These are phyloP conservation scores for Brassica carinata DNA, from an alignment of 345 rosid genomes.

Conservation along the genomic window DNA sequence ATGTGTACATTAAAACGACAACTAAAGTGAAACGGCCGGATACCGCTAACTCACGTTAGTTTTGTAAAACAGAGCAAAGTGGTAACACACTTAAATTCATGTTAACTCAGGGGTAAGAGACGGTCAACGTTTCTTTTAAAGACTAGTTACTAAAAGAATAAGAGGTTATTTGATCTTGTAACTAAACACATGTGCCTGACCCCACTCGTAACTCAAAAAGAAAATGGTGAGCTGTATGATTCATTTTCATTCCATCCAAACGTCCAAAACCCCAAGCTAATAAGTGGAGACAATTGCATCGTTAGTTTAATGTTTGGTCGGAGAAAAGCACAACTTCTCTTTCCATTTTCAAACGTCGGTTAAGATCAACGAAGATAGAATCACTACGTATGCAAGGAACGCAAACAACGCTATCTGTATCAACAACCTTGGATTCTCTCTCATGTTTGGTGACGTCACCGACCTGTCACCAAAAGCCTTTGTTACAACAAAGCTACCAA, in stretches of 20 bases:
- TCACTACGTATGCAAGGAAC: constrained; percentile 90
- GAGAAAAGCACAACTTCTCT: neutral
- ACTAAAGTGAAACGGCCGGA: too few species aligned
- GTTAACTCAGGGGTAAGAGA: neutral
- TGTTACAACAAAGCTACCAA: neutral
- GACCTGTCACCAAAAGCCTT: constrained; percentile 57
- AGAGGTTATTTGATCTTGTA: neutral
- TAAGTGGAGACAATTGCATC: constrained; percentile 10
- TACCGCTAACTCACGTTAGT: neutral
- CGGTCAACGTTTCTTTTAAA: neutral
- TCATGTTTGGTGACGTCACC: constrained; percentile 95
- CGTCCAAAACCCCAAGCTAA: constrained; percentile 17
- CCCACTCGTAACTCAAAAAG: neutral
- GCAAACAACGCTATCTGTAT: constrained; percentile 83
- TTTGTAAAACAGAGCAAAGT: neutral
- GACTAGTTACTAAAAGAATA: neutral
- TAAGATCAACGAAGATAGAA: constrained; percentile 89
- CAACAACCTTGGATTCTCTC: constrained; percentile 89
- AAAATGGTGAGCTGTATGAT: neutral
- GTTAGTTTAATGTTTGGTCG: constrained; percentile 21
- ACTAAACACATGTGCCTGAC: neutral
- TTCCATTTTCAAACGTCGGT: constrained; percentile 66
- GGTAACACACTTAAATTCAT: neutral
- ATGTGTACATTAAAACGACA: too few species aligned
- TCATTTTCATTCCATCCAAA: constrained; percentile 16